Evolutionary conservation across 768 basidiomycete species (phyloP), one percentile per base, ranked within the genome.

Genomic region (Mycena pura): DNA sequence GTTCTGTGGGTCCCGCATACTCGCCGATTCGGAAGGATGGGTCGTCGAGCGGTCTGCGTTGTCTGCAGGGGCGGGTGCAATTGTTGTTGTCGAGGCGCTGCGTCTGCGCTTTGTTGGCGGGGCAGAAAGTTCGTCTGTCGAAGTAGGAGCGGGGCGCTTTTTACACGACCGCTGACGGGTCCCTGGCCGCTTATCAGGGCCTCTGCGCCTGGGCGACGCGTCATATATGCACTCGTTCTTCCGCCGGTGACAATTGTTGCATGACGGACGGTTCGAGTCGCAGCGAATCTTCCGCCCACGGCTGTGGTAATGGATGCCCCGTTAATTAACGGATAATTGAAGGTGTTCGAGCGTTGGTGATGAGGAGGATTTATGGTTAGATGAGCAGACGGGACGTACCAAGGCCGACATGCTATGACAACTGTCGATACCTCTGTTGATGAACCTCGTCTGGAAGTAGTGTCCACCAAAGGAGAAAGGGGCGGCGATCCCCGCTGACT

Each of bases 381-480:
- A 64, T 64, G 62, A 64, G 59, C 70, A 68, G 60, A 38, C 63
- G 59, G 62, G 64, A 79, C 88, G 70, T 73, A 92, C 91, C 91
- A 93, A 73, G 91, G 90, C 63, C 87, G 87, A 80, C 91, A 93
- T 65, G 91, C 91, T 77, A 93, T 91, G 76, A 93, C 91, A 70
- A 86, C 83, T 67, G 79, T 83, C 11, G 89, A 86, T 77, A 79
- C 77, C 74, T 87, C 84, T 73, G 83, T 87, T 70, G 84, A 82
- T 62, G 79, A 60, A 54, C 74, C 76, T 70, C 71, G 78, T 65
- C 46, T 40, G 59, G 69, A 70, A 50, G 70, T 72, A 56, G 73
- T 77, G 68, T 74, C 74, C 57, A 71, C 65, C 63, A 76, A 67
- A 64, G 75, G 66, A 70, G 74, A 68, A 67, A n/a, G n/a, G n/a